Evolutionary conservation across 2,329 filamentous ascomycete genomes (phyloP), one percentile per base, ranked within the genome.

Genomic region (Decorospora gaudefroyi): DNA sequence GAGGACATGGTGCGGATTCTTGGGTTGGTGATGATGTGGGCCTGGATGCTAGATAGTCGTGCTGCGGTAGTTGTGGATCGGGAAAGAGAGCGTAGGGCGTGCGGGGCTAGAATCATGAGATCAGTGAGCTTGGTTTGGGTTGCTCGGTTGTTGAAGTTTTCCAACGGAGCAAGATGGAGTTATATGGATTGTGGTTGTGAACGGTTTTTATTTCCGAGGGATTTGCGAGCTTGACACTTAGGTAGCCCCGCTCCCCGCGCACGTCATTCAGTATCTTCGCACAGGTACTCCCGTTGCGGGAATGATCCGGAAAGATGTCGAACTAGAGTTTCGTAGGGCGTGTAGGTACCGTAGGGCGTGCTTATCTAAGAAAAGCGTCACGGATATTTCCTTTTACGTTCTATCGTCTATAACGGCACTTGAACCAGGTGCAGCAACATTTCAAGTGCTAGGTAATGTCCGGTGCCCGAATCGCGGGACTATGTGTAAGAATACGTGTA

Each of bases 1-100:
- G 73, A 73, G n/a, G 74, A 64, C 72, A 78, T 78, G 25, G 57
- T 62, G 37, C 66, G 53, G 3, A 33, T 26, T 2, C 6, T 40
- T 10, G 30, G 22, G 15, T 53, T 52, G 30, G 52, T 28, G 10
- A 19, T 31, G n/a, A 62, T 21, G 2, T 64, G 60, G 6, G 41
- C 40, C 23, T 41, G 54, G 11, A 62, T 37, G 1, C 53, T 47
- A 15, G 46, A 25, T n/a, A 64, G 54, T 49, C 61, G 47, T 30
- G 48, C 36, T 10, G 46, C 36, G 27, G 56, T 50, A 49, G 49
- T 49, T 32, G 56, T 48, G 1, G 44, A 9, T 13, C 33, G 43
- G 18, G 41, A 37, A 13, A 51, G 27, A 3, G 52, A 46, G 16
- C 52, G 49, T 15, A 46, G 10, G 38, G 49, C 34, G 45, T 33